Base-by-base conservation (phyloP, 305 asterid species). In the Fraxinus paxiana region DNA sequence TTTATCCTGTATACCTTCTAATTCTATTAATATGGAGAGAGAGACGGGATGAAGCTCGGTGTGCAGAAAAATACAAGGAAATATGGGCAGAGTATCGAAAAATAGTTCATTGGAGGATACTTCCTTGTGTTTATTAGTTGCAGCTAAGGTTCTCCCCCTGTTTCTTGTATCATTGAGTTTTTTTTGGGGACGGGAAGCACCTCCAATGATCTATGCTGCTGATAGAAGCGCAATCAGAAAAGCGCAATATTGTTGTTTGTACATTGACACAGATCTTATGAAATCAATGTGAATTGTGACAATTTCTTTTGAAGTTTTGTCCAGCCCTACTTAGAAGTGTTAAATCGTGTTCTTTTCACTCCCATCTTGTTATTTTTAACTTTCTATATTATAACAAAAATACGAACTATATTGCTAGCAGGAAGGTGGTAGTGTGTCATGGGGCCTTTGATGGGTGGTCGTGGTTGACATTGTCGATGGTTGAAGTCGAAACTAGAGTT, bases 41-140 rank as follows among this genome's bases (percentile, higher is more conserved):
- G 81, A 92, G 98, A 87, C 88, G 99, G 86, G 99, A 96, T 41
- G 99, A 96, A 88, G 91, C 95, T 61, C 90, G 99, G 56, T 94
- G 99, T 71, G 97, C 98, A 1, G 84, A 96, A 83, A 96, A 94
- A 91, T 92, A 96, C 86, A 94, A 89, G 87, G 97, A 96, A 28
- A 84, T 94, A 12, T 96, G 99, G 98, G 90, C 86, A 72, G 97
- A 94, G 83, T 96, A 96, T 77, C 87, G 91, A 83, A 88, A 91
- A 79, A 78, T 87, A 79, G 98, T 95, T 74, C 99, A 98, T 7
- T 95, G 92, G 92, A 92, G 99, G 84, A 95, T 95, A 85, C 80
- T 96, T 77, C 99, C 98, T 0, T 94, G 89, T 82, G 87, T 87
- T 78, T 96, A 96, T 86, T 96, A 85, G 81, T 26, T 17, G 30